phyloP scores from a whole-genome alignment of 169 alveolate species.

The Ichthyophthirius multifiliis region DNA sequence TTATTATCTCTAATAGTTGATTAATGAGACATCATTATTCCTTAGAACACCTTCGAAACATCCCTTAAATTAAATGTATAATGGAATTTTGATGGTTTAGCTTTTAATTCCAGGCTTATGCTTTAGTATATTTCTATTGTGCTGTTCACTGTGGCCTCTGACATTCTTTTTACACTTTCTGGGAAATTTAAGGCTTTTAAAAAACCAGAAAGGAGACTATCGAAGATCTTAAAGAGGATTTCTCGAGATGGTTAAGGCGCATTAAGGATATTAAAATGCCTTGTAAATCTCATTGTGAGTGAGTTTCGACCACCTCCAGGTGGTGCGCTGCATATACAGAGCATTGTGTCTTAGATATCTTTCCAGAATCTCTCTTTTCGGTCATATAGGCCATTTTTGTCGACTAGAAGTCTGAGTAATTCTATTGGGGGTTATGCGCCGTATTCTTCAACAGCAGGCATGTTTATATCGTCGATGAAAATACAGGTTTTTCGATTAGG shows the following conservation, averaged over 20 bases:
- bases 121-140: slow-evolving; percentile 71
- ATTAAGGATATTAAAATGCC: slow-evolving; percentile 79
- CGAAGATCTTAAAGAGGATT: slow-evolving; percentile 73
- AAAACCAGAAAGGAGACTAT: slow-evolving; percentile 75
- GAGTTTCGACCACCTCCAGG: slow-evolving; percentile 92
- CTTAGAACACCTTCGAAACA: slow-evolving; percentile 84
- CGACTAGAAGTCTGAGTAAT: slow-evolving; percentile 77
- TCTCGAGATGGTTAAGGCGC: slow-evolving; percentile 80
- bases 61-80: slow-evolving; percentile 86
- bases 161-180: slow-evolving; percentile 68
- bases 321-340: slow-evolving; percentile 88
- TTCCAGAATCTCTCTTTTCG: slow-evolving; percentile 80
- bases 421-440: slow-evolving; percentile 88
- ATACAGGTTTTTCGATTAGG: slow-evolving; percentile 25
- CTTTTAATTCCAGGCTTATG: slow-evolving; percentile 63
- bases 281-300: slow-evolving; percentile 79
- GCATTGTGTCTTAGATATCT: slow-evolving; percentile 67
- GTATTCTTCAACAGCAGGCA: slow-evolving; percentile 87
- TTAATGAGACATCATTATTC: slow-evolving; percentile 76
- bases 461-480: slow-evolving; percentile 87
- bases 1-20: slow-evolving; percentile 60
- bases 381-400: slow-evolving; percentile 79
- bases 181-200: slow-evolving; percentile 66
- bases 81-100: slow-evolving; percentile 86
- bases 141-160: slow-evolving; percentile 71